Base-by-base conservation (phyloP, 805 yeast species). In the Isabelozyma rhagii region DNA sequence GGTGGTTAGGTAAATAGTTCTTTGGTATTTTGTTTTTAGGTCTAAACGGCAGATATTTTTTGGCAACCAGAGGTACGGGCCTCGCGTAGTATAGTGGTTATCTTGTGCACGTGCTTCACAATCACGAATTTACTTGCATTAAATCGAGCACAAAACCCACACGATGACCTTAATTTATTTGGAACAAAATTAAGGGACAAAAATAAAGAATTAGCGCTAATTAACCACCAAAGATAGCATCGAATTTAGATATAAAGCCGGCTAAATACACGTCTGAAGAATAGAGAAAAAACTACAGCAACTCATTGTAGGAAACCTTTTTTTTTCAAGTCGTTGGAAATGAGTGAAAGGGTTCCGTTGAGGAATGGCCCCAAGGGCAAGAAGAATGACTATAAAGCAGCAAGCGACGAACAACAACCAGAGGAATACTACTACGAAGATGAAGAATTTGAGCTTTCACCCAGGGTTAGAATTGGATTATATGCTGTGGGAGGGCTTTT, bases 1-100 rank as follows among this genome's bases (percentile, higher is more conserved):
- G 77, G 79, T 14, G 79, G 79, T 45, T 74, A 60, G 55, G 14
- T 39, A 34, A 4, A 4, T 34, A 34, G 21, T 9, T 39, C 5
- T 39, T 39, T n/a, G 17, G 11, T 8, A 14, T 39, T 17, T 39
- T 11, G 6, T 39, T 39, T 14, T 31, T 21, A 21, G 36, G 36
- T 31, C 8, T 31, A 31, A 4, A 10, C 8, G 36, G 36, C 4
- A 31, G 36, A 31, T 8, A 2, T 8, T 31, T 31, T 9, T 10
- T 31, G 36, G 10, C 10, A 31, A 8, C 10, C 7, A 13, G 36
- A 31, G 5, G 36, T 13, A 31, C 36, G 36, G 36, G 8, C 8
- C 5, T 21, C 25, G 25, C 5, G 6, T 21, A 21, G 25, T 21
- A 21, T 2, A 21, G 25, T 21, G 25, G 25, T 21, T 21, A 21